Base-by-base conservation (phyloP, 73 alveolate species). In the Paraurostyla sp. region DNA sequence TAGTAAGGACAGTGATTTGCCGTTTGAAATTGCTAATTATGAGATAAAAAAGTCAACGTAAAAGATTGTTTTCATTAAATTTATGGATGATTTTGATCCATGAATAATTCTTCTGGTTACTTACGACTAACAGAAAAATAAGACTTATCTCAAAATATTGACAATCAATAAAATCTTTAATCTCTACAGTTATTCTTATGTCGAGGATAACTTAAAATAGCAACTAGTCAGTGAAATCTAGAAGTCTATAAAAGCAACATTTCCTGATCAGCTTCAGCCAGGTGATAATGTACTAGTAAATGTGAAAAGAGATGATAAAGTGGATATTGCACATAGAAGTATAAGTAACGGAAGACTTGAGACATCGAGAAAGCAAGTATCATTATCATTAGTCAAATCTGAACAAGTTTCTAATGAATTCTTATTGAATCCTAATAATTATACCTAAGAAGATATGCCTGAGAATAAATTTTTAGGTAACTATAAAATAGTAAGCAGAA, bases 181-280 rank as follows among this genome's bases (percentile, higher is more conserved):
- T n/a, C n/a, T 45, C 56, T 11, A 45, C 16, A 45, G 56, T 45
- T 45, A 45, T 45, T 45, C n/a, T 45, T 45, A 45, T 45, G 16
- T 7, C 16, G 16, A 45, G 29, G 40, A 1, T 15, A 16, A 33
- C 16, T 7, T 40, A 9, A 33, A 65, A n/a, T 15, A 65, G 27
- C 13, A 65, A 25, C 25, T 65, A 65, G 46, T 65, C 4, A 65
- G 36, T 9, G 82, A 65, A 65, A 65, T 65, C 9, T 35, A 65
- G 15, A 65, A 33, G 42, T 38, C 41, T 15, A 16, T 22, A 65
- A 58, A 65, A 9, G 25, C 56, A 7, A 38, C 40, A 1, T 33
- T 18, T 15, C 13, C 40, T 18, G 56, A 40, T 3, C 41, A 65
- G n/a, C n/a, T n/a, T n/a, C n/a, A n/a, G n/a, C n/a, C n/a, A n/a